Evolutionary conservation across 805 yeast genomes (phyloP).

Genomic region (Spathaspora boniae): DNA sequence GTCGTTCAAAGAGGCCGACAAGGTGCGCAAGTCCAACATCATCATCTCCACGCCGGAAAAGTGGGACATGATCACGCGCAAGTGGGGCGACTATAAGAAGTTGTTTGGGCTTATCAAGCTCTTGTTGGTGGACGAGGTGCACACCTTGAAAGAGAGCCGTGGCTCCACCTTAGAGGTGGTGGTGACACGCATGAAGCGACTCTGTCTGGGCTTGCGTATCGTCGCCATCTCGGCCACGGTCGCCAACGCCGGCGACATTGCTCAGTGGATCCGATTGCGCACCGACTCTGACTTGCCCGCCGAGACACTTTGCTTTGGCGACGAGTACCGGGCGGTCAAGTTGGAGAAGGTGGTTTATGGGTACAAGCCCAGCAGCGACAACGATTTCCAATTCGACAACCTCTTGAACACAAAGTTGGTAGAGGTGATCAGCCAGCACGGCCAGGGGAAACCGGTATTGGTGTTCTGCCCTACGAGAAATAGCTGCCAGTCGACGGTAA

Average conservation of each 20-base stretch:
- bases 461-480: conserved; percentile 54
- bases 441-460: conserved; percentile 41
- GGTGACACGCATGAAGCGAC: conserved; percentile 13
- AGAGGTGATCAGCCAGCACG: conserved; percentile 37
- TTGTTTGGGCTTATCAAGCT: conserved; percentile 12
- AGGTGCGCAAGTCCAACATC: conserved; percentile 45
- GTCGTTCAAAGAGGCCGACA: conserved; percentile 39
- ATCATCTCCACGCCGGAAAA: conserved; percentile 62
- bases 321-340: conserved; percentile 44
- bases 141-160: conserved; percentile 23
- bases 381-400: conserved; percentile 48
- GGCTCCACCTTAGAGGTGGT: conserved; percentile 26
- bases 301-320: conserved; percentile 40
- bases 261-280: conserved; percentile 18
- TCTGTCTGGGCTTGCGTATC: conserved; percentile 10
- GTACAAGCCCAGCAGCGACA: conserved; percentile 28
- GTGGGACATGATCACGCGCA: conserved; percentile 56
- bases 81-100: conserved; percentile 42
- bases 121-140: conserved; percentile 26
- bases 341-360: conserved; percentile 44
- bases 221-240: conserved; percentile 45
- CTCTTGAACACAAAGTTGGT: conserved; percentile 38
- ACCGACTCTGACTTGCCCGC: conserved; percentile 21
- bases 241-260: conserved; percentile 48
- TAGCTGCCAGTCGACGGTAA: conserved; percentile 46